Percentiles rank a stretch among this genome's conserved stretches.
These are phyloP conservation scores for Aspergillus asperescens DNA, from an alignment of 495 filamentous ascomycete genomes.

Conservation along the genomic window DNA sequence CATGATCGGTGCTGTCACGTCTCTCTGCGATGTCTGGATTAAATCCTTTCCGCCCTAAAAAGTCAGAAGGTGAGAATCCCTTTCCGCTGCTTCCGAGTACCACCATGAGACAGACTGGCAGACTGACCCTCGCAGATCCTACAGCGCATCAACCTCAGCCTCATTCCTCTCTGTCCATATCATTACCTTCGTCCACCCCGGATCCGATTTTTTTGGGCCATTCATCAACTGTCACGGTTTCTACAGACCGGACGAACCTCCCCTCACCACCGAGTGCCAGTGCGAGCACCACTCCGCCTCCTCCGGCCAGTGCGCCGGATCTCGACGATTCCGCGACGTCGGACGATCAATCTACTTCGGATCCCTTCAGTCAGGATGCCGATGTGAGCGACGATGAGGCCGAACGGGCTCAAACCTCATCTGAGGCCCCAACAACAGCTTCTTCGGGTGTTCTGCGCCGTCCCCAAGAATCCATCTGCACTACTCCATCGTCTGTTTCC, in stretches of 20 bases:
- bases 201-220: constrained; percentile 8
- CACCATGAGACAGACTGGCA: constrained; percentile 4
- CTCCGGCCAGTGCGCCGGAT: constrained; percentile 19
- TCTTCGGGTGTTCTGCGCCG: neutral
- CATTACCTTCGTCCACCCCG: constrained; percentile 2
- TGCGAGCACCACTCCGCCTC: constrained; percentile 13
- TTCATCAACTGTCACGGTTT: neutral
- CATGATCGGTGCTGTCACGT: constrained; percentile 27
- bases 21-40: constrained; percentile 49
- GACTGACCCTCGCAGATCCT: constrained; percentile 17
- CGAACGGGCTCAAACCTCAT: neutral
- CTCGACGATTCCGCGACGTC: constrained; percentile 26
- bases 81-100: constrained; percentile 19
- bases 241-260: neutral
- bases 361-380: constrained; percentile 30
- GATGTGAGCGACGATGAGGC: constrained; percentile 23
- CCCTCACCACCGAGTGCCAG: neutral
- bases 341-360: constrained; percentile 22
- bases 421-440: neutral
- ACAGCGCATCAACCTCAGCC: constrained; percentile 10
- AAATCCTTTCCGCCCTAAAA: constrained; percentile 53
- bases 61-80: constrained; percentile 30
- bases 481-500: constrained; percentile 28
- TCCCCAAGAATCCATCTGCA: constrained; percentile 17
- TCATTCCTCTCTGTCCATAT: neutral